Percentiles rank a stretch among this genome's conserved stretches.
Conservation (phyloP, 1,139 yeast genomes). For the Geotrichum aggregatum region DNA sequence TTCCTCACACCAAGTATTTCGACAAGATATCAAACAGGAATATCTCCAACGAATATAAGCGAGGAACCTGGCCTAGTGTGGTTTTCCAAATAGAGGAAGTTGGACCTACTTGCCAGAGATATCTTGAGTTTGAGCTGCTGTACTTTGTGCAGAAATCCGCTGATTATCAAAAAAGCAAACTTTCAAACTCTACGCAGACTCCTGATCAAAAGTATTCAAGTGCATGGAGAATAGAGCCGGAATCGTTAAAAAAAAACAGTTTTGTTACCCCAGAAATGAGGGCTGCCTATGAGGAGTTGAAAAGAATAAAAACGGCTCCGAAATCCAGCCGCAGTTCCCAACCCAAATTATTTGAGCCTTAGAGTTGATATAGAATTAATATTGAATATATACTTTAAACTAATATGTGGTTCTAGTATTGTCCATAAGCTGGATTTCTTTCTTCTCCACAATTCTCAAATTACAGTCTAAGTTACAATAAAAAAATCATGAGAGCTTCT, state of each 20-base stretch:
- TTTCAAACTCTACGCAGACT: conserved; percentile 2
- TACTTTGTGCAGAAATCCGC: conserved; percentile 11
- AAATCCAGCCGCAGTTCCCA: background rate
- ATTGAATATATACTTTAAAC: too few species aligned
- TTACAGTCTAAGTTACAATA: too few species aligned
- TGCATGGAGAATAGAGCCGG: conserved; percentile 11
- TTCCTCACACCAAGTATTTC: background rate
- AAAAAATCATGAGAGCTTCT: conserved; percentile 23
- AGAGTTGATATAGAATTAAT: too few species aligned
- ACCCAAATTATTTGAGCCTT: too few species aligned
- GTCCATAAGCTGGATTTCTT: too few species aligned
- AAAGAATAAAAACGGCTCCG: background rate
- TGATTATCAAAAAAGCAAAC: background rate
- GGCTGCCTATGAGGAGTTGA: conserved; percentile 15
- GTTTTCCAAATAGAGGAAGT: conserved; percentile 18
- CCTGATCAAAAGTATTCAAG: conserved; percentile 8
- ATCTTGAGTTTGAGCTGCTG: conserved; percentile 15
- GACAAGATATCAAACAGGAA: background rate
- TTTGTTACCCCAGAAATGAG: conserved; percentile 9
- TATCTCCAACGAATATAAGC: too few species aligned
- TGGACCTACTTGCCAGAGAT: conserved; percentile 14
- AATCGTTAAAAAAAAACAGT: background rate
- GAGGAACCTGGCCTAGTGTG: conserved; percentile 17
- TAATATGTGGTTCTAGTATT: too few species aligned
- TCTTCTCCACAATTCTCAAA: too few species aligned